A percentile compares a stretch with the other conserved stretches of the same genome.
These are phyloP conservation scores for Suaeda aralocaspica DNA, from an alignment of 148 eudicot species.

Conservation along the genomic window DNA sequence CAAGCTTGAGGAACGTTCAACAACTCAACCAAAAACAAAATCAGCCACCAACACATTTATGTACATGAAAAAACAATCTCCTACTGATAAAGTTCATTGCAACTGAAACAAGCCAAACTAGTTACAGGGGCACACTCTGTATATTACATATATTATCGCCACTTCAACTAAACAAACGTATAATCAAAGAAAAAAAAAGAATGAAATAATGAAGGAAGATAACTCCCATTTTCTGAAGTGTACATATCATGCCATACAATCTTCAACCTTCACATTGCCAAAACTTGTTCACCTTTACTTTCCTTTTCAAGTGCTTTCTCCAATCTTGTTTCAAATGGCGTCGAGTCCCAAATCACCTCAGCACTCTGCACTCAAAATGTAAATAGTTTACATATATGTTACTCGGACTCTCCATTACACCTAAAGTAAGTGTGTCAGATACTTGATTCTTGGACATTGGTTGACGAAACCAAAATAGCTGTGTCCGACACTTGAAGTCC, in stretches of 20 bases:
- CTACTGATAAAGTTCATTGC: not conserved
- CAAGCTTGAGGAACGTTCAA: too few relatives aligned
- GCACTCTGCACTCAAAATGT: constrained; percentile 38
- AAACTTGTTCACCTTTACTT: constrained; percentile 19
- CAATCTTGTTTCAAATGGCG: constrained; percentile 45
- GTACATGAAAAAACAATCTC: not conserved
- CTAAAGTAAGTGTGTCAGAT: too few relatives aligned
- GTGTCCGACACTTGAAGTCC: too few relatives aligned
- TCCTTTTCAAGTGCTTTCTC: constrained; percentile 42
- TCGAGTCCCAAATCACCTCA: constrained; percentile 33
- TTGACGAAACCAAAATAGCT: too few relatives aligned
- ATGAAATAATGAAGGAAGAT: not conserved
- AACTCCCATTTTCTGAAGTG: not conserved
- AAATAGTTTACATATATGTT: too few relatives aligned
- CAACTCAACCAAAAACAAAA: too few relatives aligned
- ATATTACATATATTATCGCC: not conserved
- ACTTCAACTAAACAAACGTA: too few relatives aligned
- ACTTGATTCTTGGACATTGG: too few relatives aligned
- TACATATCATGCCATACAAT: not conserved
- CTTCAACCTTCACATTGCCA: not conserved
- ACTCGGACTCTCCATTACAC: too few relatives aligned
- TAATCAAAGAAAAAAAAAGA: constrained; percentile 12
- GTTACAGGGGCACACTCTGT: not conserved
- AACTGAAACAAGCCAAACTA: not conserved
- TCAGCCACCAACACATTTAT: not conserved